Conservation (phyloP, 257 asterid genomes). For the Solanum chilense region DNA sequence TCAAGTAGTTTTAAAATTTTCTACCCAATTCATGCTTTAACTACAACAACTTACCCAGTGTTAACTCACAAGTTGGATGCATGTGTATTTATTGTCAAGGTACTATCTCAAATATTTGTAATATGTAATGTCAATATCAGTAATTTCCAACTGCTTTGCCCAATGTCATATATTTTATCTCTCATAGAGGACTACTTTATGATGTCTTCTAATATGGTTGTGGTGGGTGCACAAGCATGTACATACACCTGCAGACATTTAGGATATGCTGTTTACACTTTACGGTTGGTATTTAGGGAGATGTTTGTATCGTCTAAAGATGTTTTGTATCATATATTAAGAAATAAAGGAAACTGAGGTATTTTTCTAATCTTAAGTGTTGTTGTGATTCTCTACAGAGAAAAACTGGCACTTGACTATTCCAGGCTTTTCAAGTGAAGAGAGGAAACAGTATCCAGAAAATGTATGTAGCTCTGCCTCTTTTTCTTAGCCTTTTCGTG, state of each 20-base stretch:
- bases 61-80: not conserved
- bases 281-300: not conserved
- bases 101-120: not conserved
- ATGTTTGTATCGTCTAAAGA: not conserved
- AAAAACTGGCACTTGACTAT: conserved; percentile 70
- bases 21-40: not conserved
- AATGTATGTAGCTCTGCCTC: conserved; percentile 36
- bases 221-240: not conserved
- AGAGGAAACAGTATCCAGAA: conserved; percentile 32
- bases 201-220: not conserved
- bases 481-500: not conserved
- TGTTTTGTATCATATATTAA: not conserved
- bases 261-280: not conserved
- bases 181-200: not conserved
- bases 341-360: not conserved
- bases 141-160: not conserved
- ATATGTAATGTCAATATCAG: not conserved
- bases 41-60: not conserved
- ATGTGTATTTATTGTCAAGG: not conserved
- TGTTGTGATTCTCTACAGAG: conserved; percentile 45
- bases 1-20: not conserved
- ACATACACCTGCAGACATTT: not conserved
- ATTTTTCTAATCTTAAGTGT: conserved; percentile 9
- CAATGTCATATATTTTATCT: not conserved
- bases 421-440: conserved; percentile 89